Evolutionary conservation across 495 filamentous ascomycete species (phyloP).

Genomic region (Neurospora sp.): DNA sequence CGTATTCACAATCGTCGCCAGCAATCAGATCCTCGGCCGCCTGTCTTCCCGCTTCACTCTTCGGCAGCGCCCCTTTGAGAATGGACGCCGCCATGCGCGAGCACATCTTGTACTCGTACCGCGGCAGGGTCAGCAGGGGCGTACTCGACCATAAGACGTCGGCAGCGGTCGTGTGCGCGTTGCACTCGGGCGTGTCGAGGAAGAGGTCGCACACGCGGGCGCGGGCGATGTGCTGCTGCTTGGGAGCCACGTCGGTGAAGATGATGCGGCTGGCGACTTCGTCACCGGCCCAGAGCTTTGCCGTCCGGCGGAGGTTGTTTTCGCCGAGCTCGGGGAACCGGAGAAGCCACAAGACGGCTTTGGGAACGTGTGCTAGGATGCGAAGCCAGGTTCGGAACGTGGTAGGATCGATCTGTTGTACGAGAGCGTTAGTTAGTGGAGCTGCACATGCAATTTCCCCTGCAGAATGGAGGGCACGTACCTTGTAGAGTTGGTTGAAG

Average conservation of each 20-base stretch:
- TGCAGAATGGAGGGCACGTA: slow-evolving; percentile 29
- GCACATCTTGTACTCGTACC: slow-evolving; percentile 98
- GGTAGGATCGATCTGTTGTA: slow-evolving; percentile 80
- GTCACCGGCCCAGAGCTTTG: slow-evolving; percentile 71
- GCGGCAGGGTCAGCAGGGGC: slow-evolving; percentile 84
- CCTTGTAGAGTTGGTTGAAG: slow-evolving; percentile 99
- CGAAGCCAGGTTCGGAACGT: slow-evolving; percentile 96
- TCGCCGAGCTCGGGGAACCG: slow-evolving; percentile 94
- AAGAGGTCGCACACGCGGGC: slow-evolving; percentile 90
- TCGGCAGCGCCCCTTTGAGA: slow-evolving; percentile 77
- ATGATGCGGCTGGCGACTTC: slow-evolving; percentile 84
- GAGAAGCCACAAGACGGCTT: slow-evolving; percentile 89
- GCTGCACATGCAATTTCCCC: neutral
- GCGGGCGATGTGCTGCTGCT: slow-evolving; percentile 86
- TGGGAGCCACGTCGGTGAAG: slow-evolving; percentile 95
- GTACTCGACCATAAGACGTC: slow-evolving; percentile 96
- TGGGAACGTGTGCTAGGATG: slow-evolving; percentile 77
- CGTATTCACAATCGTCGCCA: slow-evolving; percentile 67
- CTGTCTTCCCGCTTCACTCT: slow-evolving; percentile 49
- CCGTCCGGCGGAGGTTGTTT: slow-evolving; percentile 69
- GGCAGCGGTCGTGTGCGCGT: slow-evolving; percentile 94
- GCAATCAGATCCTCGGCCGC: slow-evolving; percentile 73
- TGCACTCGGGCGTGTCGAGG: slow-evolving; percentile 95
- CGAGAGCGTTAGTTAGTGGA: neutral
- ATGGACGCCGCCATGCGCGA: slow-evolving; percentile 96